phyloP scores from a whole-genome alignment of 768 basidiomycete genomes.

The Coprinopsis strossmayeri region DNA sequence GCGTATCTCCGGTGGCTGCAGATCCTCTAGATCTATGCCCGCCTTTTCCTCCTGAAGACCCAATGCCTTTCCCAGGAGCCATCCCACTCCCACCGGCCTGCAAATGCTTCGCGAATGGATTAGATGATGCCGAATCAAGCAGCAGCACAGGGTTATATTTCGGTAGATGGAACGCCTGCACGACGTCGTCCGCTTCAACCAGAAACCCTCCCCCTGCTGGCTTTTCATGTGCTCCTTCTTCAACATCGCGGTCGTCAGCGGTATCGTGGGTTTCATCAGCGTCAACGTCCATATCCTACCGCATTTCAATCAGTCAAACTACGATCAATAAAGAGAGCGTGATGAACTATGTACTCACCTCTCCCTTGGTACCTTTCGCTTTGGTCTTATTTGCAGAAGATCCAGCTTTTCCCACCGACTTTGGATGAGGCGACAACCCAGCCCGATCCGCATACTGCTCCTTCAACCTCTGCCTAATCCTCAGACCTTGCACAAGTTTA shows the following conservation, averaged over 20 bases:
- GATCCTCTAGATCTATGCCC: not conserved
- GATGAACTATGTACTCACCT: too few relatives aligned
- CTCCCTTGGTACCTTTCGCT: too few relatives aligned
- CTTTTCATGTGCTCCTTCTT: slow-evolving; percentile 22
- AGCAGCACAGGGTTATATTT: slow-evolving; percentile 39
- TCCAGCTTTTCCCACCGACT: not conserved
- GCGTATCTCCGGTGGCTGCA: slow-evolving; percentile 5
- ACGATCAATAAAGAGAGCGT: too few relatives aligned
- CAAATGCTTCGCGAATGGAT: slow-evolving; percentile 10
- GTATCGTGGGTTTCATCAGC: slow-evolving; percentile 19
- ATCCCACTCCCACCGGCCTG: too few relatives aligned
- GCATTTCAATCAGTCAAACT: too few relatives aligned
- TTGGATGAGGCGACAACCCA: not conserved
- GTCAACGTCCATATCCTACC: too few relatives aligned
- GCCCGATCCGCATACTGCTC: slow-evolving; percentile 53
- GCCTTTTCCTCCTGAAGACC: not conserved
- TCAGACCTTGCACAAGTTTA: slow-evolving; percentile 80
- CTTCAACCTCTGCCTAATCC: slow-evolving; percentile 77
- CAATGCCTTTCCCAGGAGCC: too few relatives aligned
- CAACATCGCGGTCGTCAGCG: too few relatives aligned
- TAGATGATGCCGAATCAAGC: slow-evolving; percentile 13
- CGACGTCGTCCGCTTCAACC: slow-evolving; percentile 63
- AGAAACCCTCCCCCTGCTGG: slow-evolving; percentile 53
- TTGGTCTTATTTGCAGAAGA: too few relatives aligned
- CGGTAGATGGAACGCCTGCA: slow-evolving; percentile 66